Evolutionary conservation across 768 basidiomycete species (phyloP).

Genomic region (Infundibulicybe gibba): DNA sequence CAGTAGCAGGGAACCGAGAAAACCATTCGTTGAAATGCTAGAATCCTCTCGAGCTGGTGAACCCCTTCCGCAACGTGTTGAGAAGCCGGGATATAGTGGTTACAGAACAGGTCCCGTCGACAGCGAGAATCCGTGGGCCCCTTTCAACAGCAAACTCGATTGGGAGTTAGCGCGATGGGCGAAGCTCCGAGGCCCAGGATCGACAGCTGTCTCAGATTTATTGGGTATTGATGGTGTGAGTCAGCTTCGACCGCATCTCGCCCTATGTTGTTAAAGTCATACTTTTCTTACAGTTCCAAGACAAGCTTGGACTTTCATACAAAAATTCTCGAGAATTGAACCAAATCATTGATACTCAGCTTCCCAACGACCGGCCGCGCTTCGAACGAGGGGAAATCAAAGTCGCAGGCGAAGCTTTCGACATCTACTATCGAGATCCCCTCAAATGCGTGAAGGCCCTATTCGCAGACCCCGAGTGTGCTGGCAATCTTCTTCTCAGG

Average conservation of each 20-base stretch:
- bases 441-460: constrained; percentile 25
- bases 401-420: constrained; percentile 15
- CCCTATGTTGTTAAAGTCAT: background rate
- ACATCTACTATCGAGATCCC: constrained; percentile 24
- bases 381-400: constrained; percentile 21
- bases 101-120: constrained; percentile 1
- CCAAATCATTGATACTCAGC: constrained; percentile 23
- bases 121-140: constrained; percentile 17
- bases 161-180: constrained; percentile 40
- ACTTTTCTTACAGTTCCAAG: constrained; percentile 8
- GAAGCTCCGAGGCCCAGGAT: constrained; percentile 28
- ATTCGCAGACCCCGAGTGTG: constrained; percentile 25
- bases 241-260: background rate
- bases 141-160: constrained; percentile 28
- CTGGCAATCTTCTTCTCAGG: constrained; percentile 15
- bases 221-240: constrained; percentile 34
- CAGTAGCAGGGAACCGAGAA: too few species aligned
- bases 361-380: constrained; percentile 17
- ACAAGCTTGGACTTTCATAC: constrained; percentile 26
- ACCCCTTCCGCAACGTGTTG: background rate
- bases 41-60: constrained; percentile 1
- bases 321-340: constrained; percentile 26
- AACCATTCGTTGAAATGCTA: too few species aligned
- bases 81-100: background rate
- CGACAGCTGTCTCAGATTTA: constrained; percentile 33